These are phyloP conservation scores for Fusarium buharicum DNA, from an alignment of 2,329 filamentous ascomycete species.

Conservation along the genomic window DNA sequence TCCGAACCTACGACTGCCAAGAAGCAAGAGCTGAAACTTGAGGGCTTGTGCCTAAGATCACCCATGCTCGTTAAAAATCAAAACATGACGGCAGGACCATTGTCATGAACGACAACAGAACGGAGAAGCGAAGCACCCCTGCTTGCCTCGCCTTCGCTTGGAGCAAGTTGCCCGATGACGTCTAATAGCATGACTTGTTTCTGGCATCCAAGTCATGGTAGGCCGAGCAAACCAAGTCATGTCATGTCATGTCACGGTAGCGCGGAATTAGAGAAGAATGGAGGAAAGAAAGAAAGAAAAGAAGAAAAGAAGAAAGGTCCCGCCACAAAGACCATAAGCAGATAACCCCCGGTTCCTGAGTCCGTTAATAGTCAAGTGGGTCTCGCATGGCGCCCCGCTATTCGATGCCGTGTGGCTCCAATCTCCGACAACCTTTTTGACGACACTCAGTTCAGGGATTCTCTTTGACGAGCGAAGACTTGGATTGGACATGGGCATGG, in stretches of 20 bases:
- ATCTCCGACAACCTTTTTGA: slow-evolving; percentile 24
- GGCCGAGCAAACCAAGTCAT: background rate
- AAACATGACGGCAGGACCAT: slow-evolving; percentile 1
- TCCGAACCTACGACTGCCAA: slow-evolving; percentile 22
- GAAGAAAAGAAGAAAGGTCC: slow-evolving; percentile 19
- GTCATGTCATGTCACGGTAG: slow-evolving; percentile 1
- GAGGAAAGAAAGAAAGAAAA: background rate
- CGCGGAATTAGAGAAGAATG: slow-evolving; percentile 7
- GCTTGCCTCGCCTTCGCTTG: background rate
- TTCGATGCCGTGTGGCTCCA: slow-evolving; percentile 24
- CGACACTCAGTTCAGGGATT: background rate
- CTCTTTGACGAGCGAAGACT: background rate
- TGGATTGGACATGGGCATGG: slow-evolving; percentile 1
- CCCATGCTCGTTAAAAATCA: slow-evolving; percentile 1
- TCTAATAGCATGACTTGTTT: slow-evolving; percentile 15
- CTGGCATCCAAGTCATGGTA: slow-evolving; percentile 13
- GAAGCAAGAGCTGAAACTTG: slow-evolving; percentile 32
- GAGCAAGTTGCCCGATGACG: slow-evolving; percentile 5
- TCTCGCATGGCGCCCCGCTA: slow-evolving; percentile 37
- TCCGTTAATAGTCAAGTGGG: slow-evolving; percentile 25
- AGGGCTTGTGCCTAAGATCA: slow-evolving; percentile 2
- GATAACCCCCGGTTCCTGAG: slow-evolving; percentile 30
- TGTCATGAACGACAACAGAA: slow-evolving; percentile 4
- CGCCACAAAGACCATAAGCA: slow-evolving; percentile 21
- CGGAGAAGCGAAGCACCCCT: slow-evolving; percentile 1